These are phyloP conservation scores for Aspergillus flavus DNA, from an alignment of 2,329 filamentous ascomycete genomes.

Conservation along the genomic window DNA sequence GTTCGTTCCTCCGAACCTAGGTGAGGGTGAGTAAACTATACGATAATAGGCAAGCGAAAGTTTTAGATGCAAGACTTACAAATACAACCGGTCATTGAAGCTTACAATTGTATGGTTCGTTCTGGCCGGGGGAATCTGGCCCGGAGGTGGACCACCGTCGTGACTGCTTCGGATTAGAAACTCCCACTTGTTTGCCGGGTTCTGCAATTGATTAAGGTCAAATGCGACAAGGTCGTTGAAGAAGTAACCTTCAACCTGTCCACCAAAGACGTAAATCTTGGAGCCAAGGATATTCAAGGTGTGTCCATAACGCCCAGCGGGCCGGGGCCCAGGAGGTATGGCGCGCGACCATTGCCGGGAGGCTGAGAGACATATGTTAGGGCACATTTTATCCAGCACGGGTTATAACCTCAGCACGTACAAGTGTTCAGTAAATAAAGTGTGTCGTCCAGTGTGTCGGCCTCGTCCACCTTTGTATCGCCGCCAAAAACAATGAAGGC, in stretches of 20 bases:
- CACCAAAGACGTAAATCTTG: conserved; percentile 96
- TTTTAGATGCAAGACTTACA: conserved; percentile 61
- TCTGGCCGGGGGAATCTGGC: conserved; percentile 78
- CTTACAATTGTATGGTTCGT: conserved; percentile 94
- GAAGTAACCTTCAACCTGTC: conserved; percentile 95
- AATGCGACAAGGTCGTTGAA: conserved; percentile 98
- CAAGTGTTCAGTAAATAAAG: conserved; percentile 96
- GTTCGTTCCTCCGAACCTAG: conserved; percentile 94
- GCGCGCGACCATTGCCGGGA: conserved; percentile 98
- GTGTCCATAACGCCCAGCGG: conserved; percentile 91
- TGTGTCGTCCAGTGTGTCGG: conserved; percentile 89
- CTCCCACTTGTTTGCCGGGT: conserved; percentile 90
- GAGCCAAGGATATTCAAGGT: conserved; percentile 95
- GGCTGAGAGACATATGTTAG: conserved; percentile 56
- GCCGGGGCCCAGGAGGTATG: conserved; percentile 80
- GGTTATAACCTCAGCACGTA: conserved; percentile 55
- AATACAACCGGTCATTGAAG: conserved; percentile 88
- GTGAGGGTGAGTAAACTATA: conserved; percentile 7
- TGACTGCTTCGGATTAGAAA: conserved; percentile 79
- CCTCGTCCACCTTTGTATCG: conserved; percentile 95
- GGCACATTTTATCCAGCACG: conserved; percentile 5
- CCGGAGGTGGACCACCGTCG: conserved; percentile 56
- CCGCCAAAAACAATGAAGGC: conserved; percentile 99
- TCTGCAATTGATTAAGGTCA: conserved; percentile 91
- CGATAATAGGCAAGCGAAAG: not conserved